phyloP scores from a whole-genome alignment of 352 stramenopile species.

The Phytophthora capsici region DNA sequence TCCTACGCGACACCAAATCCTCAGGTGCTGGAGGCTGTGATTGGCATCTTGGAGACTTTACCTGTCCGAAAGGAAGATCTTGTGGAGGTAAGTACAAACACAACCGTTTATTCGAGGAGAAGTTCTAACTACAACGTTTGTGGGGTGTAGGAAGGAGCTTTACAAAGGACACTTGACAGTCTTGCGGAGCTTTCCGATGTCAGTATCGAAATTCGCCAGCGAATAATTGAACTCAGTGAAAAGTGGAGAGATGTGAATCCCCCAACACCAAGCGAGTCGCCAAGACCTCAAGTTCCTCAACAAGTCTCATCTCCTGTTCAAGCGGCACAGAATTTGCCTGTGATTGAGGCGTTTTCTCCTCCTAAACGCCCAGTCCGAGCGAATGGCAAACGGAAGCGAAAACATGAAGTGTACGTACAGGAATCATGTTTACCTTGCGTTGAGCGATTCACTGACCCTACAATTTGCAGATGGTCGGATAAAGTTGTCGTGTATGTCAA shows the following conservation, averaged over 20 bases:
- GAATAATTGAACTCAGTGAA: conserved; percentile 47
- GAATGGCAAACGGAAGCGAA: conserved; percentile 51
- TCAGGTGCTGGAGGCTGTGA: conserved; percentile 71
- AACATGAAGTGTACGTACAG: conserved; percentile 51
- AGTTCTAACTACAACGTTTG: background rate
- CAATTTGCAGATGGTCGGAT: conserved; percentile 49
- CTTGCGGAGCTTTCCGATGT: conserved; percentile 41
- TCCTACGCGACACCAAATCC: conserved; percentile 41
- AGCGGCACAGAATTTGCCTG: conserved; percentile 33
- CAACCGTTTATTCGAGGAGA: background rate
- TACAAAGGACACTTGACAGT: conserved; percentile 43
- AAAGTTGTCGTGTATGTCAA: conserved; percentile 83
- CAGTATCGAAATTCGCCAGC: conserved; percentile 44
- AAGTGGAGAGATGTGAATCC: conserved; percentile 55
- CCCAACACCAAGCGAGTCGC: conserved; percentile 19
- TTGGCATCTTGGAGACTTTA: conserved; percentile 58
- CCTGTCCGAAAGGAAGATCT: conserved; percentile 74
- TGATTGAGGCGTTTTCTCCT: conserved; percentile 54
- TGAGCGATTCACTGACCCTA: background rate
- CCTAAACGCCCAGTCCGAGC: conserved; percentile 37
- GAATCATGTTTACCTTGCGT: background rate
- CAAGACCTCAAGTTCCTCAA: conserved; percentile 16
- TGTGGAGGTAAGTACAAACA: conserved; percentile 47
- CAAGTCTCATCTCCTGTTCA: conserved; percentile 19
- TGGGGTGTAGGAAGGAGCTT: conserved; percentile 38